Base-by-base conservation (phyloP, 1,284 basidiomycete species). In the Tylopilus orsonianus region DNA sequence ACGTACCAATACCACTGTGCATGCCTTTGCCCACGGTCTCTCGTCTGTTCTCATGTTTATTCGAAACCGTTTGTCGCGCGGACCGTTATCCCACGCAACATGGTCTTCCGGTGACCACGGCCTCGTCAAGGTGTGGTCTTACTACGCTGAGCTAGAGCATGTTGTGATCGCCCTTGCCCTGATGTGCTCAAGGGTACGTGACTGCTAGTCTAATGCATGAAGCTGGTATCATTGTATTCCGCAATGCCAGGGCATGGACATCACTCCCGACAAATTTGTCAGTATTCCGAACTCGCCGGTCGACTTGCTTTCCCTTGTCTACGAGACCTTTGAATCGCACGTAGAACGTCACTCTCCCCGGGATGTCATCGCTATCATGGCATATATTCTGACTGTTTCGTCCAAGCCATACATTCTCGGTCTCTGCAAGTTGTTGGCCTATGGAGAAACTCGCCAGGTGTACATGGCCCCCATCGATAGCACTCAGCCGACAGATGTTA, bases 1-100 rank as follows among this genome's bases (percentile, higher is more conserved):
- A 12, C 70, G 62, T 32, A 70, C 73, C 44, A 75, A 73, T 6
- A 74, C 83, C 6, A 80, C 79, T 8, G 64, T 79, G 8, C 78
- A 87, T 58, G 81, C 85, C 6, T 85, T 88, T 56, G 73, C 75
- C 0, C 83, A 90, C 59, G 73, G 79, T 0, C 66, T 89, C 5
- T 79, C 82, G 1, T 78, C 77, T 0, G 71, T 79, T 8, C 64
- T 87, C 1, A 64, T 69, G 8, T 77, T 73, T 55, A 60, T 85
- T 35, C 77, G 82, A 20, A 64, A 72, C 29, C 59, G 59, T 13
- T 59, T 85, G 19, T 64, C 73, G 27, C 50, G 58, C 16, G 66
- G 70, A 49, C 68, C 77, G 0, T 68, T 71, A 44, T 53, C 59
- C 34, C 42, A 59, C 49, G 37, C 59, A 43, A 43, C 61, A 39